Conservation (phyloP, 1,284 basidiomycete genomes). For the Inonotus hispidus region DNA sequence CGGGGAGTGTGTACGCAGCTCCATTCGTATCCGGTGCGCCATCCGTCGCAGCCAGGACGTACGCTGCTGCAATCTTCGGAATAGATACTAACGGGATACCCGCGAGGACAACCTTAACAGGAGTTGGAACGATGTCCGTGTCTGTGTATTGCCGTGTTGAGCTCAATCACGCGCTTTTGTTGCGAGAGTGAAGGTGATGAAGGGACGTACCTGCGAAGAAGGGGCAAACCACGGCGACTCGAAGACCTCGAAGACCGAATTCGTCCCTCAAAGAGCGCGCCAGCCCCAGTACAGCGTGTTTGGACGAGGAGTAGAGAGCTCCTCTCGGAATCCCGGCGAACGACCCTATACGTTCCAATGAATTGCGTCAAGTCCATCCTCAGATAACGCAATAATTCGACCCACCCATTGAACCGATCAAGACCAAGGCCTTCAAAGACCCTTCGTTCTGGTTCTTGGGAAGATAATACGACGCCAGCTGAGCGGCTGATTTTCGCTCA, state of each 20-base stretch:
- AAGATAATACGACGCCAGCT: slow-evolving; percentile 48
- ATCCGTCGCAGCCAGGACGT: slow-evolving; percentile 47
- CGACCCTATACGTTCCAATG: slow-evolving; percentile 34
- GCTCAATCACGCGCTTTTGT: slow-evolving; percentile 4
- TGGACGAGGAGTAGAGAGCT: slow-evolving; percentile 44
- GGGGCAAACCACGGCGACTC: slow-evolving; percentile 46
- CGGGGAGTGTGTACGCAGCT: slow-evolving; percentile 41
- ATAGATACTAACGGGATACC: slow-evolving; percentile 50
- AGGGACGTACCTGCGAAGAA: slow-evolving; percentile 42
- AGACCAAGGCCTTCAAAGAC: slow-evolving; percentile 42
- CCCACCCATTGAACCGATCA: slow-evolving; percentile 52
- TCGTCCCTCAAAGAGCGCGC: slow-evolving; percentile 43
- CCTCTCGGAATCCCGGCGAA: slow-evolving; percentile 42
- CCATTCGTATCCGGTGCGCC: slow-evolving; percentile 42
- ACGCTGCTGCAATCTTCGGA: slow-evolving; percentile 43
- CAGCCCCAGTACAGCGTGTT: slow-evolving; percentile 49
- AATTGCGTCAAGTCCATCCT: slow-evolving; percentile 8
- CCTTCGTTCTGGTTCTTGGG: slow-evolving; percentile 30
- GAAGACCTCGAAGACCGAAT: slow-evolving; percentile 35
- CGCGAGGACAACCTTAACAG: slow-evolving; percentile 38
- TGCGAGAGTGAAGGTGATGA: not conserved
- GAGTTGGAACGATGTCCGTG: slow-evolving; percentile 40
- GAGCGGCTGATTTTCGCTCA: slow-evolving; percentile 32
- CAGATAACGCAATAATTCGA: slow-evolving; percentile 2
- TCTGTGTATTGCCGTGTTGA: slow-evolving; percentile 28